Evolutionary conservation across 257 asterid species (phyloP).

Genomic region (Linderniella brevidens): DNA sequence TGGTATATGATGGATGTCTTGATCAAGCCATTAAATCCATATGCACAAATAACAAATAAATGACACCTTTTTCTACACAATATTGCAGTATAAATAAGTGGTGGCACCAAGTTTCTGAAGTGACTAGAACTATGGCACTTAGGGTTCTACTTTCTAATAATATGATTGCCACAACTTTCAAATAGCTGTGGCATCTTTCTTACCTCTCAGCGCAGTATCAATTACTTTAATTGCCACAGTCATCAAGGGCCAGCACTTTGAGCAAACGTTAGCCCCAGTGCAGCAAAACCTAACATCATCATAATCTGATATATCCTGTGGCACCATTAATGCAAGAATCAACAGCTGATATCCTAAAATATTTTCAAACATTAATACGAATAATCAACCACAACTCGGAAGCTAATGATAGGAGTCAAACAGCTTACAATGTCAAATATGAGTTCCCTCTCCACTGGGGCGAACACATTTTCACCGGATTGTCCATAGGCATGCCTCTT

Average conservation of each 20-base stretch:
- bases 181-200: neutral
- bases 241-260: constrained; percentile 90
- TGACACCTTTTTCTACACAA: no score
- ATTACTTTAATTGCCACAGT: constrained; percentile 82
- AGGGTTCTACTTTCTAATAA: no score
- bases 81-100: no score
- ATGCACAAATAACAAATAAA: neutral
- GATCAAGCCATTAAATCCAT: constrained; percentile 1
- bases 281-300: constrained; percentile 97
- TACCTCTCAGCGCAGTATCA: constrained; percentile 90
- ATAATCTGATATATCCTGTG: constrained; percentile 84
- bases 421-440: constrained; percentile 77
- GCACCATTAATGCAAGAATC: constrained; percentile 7
- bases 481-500: constrained; percentile 85
- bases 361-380: no score
- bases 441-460: constrained; percentile 76
- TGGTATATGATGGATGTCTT: constrained; percentile 7
- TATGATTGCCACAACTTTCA: no score
- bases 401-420: constrained; percentile 1
- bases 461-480: constrained; percentile 57
- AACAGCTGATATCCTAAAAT: neutral
- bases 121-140: no score
- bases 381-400: constrained; percentile 1
- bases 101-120: no score
- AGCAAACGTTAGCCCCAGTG: constrained; percentile 88